Evolutionary conservation across 176 grass and related monocot genomes (phyloP).

Genomic region (Metroxylon sagu): DNA sequence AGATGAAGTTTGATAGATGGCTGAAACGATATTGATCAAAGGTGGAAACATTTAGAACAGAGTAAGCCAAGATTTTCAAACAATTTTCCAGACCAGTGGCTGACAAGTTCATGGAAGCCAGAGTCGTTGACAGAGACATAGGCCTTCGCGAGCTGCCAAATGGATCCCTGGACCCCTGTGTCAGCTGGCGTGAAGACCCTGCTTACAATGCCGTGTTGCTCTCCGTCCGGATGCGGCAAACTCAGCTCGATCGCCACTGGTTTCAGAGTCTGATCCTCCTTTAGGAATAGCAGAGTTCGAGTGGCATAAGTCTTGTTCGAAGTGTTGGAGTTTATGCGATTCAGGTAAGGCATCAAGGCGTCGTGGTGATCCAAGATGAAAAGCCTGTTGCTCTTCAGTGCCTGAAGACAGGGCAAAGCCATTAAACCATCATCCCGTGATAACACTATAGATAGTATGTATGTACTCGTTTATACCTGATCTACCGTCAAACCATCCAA

Average conservation of each 20-base stretch:
- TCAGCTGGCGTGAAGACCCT: slow-evolving; percentile 53
- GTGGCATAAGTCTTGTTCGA: slow-evolving; percentile 67
- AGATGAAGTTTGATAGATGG: no score
- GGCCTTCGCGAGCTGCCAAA: slow-evolving; percentile 94
- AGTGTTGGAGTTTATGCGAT: slow-evolving; percentile 45
- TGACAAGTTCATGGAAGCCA: slow-evolving; percentile 81
- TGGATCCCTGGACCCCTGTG: slow-evolving; percentile 22
- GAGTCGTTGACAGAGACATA: slow-evolving; percentile 85
- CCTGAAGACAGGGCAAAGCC: slow-evolving; percentile 19
- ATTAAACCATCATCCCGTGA: not conserved
- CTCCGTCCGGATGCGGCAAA: slow-evolving; percentile 34
- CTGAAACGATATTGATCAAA: not conserved
- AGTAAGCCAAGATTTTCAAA: not conserved
- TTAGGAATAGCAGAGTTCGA: slow-evolving; percentile 64
- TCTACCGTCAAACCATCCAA: slow-evolving; percentile 48
- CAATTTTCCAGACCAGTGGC: slow-evolving; percentile 57
- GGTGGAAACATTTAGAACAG: no score
- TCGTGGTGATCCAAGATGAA: slow-evolving; percentile 93
- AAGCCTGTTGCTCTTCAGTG: slow-evolving; percentile 44
- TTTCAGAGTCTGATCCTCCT: slow-evolving; percentile 60
- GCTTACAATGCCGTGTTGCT: slow-evolving; percentile 34
- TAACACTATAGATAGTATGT: not conserved
- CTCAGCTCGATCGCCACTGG: slow-evolving; percentile 76
- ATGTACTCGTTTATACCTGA: slow-evolving; percentile 13
- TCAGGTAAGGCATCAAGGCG: slow-evolving; percentile 63